Evolutionary conservation across 2,329 filamentous ascomycete species (phyloP).

Genomic region (Curvularia sp.): DNA sequence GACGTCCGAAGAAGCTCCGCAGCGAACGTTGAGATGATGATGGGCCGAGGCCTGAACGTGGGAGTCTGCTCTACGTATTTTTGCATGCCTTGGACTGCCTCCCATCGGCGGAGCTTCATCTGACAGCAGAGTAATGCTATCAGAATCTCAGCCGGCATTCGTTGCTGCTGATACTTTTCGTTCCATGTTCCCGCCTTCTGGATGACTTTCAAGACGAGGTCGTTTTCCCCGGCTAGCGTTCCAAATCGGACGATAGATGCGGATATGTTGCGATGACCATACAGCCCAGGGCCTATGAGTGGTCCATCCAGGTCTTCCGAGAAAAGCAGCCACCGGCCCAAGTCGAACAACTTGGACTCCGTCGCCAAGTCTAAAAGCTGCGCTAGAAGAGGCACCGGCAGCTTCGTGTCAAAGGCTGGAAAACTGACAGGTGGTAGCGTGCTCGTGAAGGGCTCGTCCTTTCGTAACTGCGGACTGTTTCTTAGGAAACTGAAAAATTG

Average conservation of each 20-base stretch:
- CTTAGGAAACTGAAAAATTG: constrained; percentile 53
- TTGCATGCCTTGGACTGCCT: constrained; percentile 51
- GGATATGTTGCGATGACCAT: constrained; percentile 57
- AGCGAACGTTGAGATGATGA: constrained; percentile 43
- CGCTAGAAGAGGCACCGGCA: constrained; percentile 59
- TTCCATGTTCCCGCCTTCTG: constrained; percentile 30
- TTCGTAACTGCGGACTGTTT: constrained; percentile 17
- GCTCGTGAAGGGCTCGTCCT: constrained; percentile 37
- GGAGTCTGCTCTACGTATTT: constrained; percentile 34
- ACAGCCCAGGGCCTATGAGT: constrained; percentile 56
- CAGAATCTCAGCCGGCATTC: constrained; percentile 47
- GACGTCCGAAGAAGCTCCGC: constrained; percentile 41
- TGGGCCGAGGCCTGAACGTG: constrained; percentile 36
- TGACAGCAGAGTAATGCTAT: constrained; percentile 54
- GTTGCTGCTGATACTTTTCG: constrained; percentile 30
- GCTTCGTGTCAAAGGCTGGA: constrained; percentile 54
- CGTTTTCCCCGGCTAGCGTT: constrained; percentile 56
- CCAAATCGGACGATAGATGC: constrained; percentile 64
- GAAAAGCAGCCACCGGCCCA: constrained; percentile 63
- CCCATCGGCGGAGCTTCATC: constrained; percentile 52
- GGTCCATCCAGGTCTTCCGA: constrained; percentile 62
- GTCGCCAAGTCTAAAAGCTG: constrained; percentile 61
- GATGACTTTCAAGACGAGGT: constrained; percentile 44
- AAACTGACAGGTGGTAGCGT: constrained; percentile 51
- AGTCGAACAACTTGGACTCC: constrained; percentile 54